Base-by-base conservation (phyloP, 1,284 basidiomycete genomes). In the Pterula multifida region DNA sequence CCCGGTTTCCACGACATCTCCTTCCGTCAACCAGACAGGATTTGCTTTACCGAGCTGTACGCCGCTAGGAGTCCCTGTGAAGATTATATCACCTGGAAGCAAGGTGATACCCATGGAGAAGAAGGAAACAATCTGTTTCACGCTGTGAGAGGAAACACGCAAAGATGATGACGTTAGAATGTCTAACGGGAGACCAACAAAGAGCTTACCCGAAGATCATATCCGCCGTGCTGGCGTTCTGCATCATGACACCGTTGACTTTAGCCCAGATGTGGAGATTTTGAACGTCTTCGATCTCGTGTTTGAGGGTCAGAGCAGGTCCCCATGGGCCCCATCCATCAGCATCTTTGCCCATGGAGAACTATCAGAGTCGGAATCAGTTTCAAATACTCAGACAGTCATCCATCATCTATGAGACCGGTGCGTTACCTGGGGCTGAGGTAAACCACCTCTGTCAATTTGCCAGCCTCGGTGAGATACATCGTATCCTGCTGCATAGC, bases 71-170 rank as follows among this genome's bases (percentile, higher is more conserved):
- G 74, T 74, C 54, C 75, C 76, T 39, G 78, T 80, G 55, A 76
- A 72, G 55, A 82, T 77, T 15, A 82, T 61, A 15, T 78, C 76
- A 3, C 78, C 79, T 3, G 73, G 66, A 3, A 69, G 60, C 13
- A 83, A 62, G 0, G 78, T 81, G 3, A 72, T 76, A 2, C 78
- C 78, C 65, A 76, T 73, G 0, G 75, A 76, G 55, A 78, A 68
- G 64, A 72, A 73, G 6, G 73, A 70, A 24, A 78, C 68, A 0
- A 71, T 56, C 36, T 70, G 62, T 44, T 68, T 68, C 35, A 72
- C 68, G 9, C 39, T 42, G 39, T 32, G 6, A 32, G 6, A 15
- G 28, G 6, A 32, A 32, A 15, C 6, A 32, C 6, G 28, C 15
- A 32, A 32, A 15, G 28, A 32, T 6, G 28, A 32, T 6, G 28